Evolutionary conservation across 2,329 filamentous ascomycete species (phyloP), one percentile per base, ranked within the genome.

Genomic region (Botrytis paeoniae): DNA sequence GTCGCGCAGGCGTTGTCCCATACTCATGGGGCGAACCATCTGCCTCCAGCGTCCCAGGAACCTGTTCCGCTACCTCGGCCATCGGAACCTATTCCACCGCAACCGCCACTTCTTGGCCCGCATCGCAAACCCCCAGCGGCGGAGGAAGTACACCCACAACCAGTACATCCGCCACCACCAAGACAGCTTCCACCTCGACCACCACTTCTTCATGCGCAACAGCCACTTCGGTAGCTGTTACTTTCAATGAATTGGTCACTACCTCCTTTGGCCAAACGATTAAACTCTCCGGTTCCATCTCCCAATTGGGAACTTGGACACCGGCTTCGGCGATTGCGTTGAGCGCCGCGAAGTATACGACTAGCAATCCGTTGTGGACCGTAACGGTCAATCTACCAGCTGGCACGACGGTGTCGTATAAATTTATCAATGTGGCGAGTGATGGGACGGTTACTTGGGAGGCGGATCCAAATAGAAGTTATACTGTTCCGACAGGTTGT

Each of bases 241-340:
- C 88, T 0, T 93, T 94, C 82, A 83, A 88, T 65, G 88, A 86
- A 75, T 78, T 84, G 1, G 89, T 86, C 32, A 84, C 82, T 1
- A 93, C 91, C 0, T 79, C 78, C 3, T 88, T 80, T 66, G 92
- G 91, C 6, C 85, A 93, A 80, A 89, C 85, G 14, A 85, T 94
- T 78, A 92, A 89, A 80, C 80, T 94, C 20, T 84, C 87, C 0
- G 92, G 92, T 29, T 88, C 86, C 72, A 85, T 86, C 65, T 78
- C 84, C 1, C 83, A 86, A 43, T 86, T 94, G 12, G 91, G 91
- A 16, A 85, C 79, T 77, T 94, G 92, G 92, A 83, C 89, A 75
- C 83, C 86, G 0, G 78, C 75, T 61, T 83, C 82, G 41, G 91
- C 87, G 0, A 78, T 92, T 3, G 78, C 87, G 0, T 83, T 94